phyloP scores from a whole-genome alignment of 2,329 filamentous ascomycete species.

The Phaeosphaeriaceae sp. region DNA sequence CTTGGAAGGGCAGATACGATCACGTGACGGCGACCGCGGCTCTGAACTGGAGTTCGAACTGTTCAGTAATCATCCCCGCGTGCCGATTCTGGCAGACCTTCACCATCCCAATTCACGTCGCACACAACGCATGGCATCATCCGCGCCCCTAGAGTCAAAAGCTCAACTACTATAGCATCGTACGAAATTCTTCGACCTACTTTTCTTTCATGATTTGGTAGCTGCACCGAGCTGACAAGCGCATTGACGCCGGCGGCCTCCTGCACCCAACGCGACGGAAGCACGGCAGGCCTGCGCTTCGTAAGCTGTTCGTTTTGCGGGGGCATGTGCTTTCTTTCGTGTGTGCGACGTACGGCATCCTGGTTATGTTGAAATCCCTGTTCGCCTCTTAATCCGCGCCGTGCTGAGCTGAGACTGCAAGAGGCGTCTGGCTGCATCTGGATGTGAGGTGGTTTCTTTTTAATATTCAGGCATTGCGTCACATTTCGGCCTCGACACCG shows the following conservation, averaged over 20 bases:
- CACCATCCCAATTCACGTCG: background rate
- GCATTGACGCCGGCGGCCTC: background rate
- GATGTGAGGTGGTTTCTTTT: conserved; percentile 1
- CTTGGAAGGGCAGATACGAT: background rate
- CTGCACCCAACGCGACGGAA: background rate
- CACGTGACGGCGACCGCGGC: background rate
- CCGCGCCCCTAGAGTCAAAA: background rate
- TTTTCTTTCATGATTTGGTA: background rate
- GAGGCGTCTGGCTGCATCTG: conserved; percentile 1
- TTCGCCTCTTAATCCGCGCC: background rate
- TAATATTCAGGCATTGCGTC: conserved; percentile 5
- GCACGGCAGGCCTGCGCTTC: background rate
- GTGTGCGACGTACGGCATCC: background rate
- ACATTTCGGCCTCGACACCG: background rate
- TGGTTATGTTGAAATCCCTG: background rate
- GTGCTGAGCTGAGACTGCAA: conserved; percentile 1
- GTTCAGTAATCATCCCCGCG: background rate
- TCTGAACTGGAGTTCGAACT: background rate
- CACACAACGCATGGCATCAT: background rate
- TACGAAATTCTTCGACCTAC: background rate
- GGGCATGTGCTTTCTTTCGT: background rate
- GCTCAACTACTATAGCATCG: background rate
- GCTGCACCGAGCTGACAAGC: background rate
- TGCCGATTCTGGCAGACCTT: background rate
- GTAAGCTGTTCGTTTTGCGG: background rate